Conservation (phyloP, 305 asterid species). For the Fraxinus platypoda region DNA sequence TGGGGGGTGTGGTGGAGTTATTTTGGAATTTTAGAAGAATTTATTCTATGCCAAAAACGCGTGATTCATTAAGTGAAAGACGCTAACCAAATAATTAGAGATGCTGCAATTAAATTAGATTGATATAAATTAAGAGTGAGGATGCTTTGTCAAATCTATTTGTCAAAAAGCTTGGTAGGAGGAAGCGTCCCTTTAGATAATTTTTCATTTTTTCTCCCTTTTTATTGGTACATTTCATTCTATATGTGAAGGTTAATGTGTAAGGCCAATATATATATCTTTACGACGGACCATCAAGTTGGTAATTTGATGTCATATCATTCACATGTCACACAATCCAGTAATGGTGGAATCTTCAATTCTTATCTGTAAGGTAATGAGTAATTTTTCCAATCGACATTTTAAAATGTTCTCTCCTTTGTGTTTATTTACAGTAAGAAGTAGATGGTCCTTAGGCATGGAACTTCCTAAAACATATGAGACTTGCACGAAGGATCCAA, state of each 20-base stretch:
- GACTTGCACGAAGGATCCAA: conserved; percentile 14
- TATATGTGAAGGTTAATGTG: neutral
- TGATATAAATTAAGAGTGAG: neutral
- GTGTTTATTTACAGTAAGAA: conserved; percentile 1
- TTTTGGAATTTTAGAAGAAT: too few relatives aligned
- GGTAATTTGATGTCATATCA: neutral
- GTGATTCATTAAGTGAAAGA: neutral
- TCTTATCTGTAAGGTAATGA: neutral
- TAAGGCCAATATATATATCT: neutral
- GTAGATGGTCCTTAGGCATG: conserved; percentile 5
- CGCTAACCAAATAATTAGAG: neutral
- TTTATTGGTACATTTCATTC: neutral
- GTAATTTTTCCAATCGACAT: neutral
- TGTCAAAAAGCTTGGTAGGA: neutral
- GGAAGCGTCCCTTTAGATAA: neutral
- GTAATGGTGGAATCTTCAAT: neutral
- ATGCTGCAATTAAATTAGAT: neutral
- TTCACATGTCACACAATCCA: neutral
- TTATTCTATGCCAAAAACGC: neutral
- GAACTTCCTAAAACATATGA: conserved; percentile 6
- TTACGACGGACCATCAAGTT: neutral
- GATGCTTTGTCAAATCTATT: neutral
- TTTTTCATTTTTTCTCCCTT: neutral
- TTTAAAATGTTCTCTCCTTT: neutral
- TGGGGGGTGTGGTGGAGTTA: neutral